Conservation (phyloP, 2,329 filamentous ascomycete genomes). For the Fusarium poae region DNA sequence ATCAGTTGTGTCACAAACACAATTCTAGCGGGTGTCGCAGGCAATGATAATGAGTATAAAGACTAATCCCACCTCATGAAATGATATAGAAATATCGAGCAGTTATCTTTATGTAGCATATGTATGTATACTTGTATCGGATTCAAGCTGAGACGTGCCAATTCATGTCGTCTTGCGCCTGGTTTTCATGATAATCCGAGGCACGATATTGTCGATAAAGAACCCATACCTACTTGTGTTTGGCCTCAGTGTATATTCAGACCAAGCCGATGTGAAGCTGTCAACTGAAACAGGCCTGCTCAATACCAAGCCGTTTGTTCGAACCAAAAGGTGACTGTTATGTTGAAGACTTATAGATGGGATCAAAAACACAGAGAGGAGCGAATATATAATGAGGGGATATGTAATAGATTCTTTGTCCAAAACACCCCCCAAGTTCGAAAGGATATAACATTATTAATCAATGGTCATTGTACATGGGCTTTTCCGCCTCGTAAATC, state of each 20-base stretch:
- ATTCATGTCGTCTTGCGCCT: not conserved
- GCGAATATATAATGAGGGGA: conserved; percentile 31
- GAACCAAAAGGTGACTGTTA: too few species aligned
- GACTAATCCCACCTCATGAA: conserved; percentile 15
- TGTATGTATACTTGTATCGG: conserved; percentile 33
- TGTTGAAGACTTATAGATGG: not conserved
- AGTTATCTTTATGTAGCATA: not conserved
- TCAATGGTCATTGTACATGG: conserved; percentile 60
- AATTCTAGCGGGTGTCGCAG: conserved; percentile 12
- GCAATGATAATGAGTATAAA: not conserved
- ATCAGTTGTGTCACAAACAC: conserved; percentile 35
- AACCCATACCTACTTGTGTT: not conserved
- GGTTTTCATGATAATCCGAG: not conserved
- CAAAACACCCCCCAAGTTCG: conserved; percentile 46
- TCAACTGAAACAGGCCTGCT: not conserved
- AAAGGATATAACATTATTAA: conserved; percentile 58
- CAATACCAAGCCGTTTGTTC: not conserved
- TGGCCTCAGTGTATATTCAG: not conserved
- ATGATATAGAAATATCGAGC: not conserved
- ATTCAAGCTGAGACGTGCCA: not conserved
- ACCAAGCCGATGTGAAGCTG: not conserved
- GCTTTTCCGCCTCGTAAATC: conserved; percentile 50
- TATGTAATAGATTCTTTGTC: conserved; percentile 46
- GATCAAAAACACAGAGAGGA: not conserved
- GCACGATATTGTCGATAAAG: not conserved